Conservation (phyloP, 139 green algal genomes). For the Chlamydomonas schloesseri region DNA sequence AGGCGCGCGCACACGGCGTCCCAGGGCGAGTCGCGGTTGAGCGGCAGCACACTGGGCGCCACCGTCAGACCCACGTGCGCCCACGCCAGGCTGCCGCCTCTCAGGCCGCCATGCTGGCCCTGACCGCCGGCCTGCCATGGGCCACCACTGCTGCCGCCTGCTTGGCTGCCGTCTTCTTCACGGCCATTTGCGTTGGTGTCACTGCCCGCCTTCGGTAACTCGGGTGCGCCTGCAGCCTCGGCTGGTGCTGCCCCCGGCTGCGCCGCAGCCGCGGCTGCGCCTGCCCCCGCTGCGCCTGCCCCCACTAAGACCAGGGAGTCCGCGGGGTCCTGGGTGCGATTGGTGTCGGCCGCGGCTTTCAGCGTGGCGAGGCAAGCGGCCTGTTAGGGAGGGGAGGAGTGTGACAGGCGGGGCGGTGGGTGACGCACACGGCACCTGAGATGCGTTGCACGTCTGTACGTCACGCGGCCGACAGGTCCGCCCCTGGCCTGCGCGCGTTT, state of each 20-base stretch:
- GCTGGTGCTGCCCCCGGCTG: no score
- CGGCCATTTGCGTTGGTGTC: not conserved
- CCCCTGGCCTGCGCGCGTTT: no score
- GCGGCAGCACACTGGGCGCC: not conserved
- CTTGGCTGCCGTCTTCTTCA: not conserved
- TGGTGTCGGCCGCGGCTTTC: not conserved
- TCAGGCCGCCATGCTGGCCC: not conserved
- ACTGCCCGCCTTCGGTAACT: not conserved
- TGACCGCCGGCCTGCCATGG: no score
- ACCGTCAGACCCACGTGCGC: conserved; percentile 15
- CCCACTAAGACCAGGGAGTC: no score
- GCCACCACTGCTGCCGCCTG: no score
- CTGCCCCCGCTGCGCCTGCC: not conserved
- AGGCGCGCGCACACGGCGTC: not conserved
- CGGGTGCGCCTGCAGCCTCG: not conserved
- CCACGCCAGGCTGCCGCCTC: not conserved
- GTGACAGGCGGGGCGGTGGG: no score
- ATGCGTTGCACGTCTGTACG: no score
- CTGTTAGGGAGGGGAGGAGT: not conserved
- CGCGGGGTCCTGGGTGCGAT: not conserved
- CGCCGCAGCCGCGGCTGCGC: no score
- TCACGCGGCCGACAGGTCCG: no score
- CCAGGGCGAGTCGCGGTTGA: not conserved
- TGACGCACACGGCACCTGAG: no score
- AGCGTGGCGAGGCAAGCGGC: not conserved